Evolutionary conservation across 2,329 filamentous ascomycete species (phyloP).

Genomic region (Xylaria sp.): DNA sequence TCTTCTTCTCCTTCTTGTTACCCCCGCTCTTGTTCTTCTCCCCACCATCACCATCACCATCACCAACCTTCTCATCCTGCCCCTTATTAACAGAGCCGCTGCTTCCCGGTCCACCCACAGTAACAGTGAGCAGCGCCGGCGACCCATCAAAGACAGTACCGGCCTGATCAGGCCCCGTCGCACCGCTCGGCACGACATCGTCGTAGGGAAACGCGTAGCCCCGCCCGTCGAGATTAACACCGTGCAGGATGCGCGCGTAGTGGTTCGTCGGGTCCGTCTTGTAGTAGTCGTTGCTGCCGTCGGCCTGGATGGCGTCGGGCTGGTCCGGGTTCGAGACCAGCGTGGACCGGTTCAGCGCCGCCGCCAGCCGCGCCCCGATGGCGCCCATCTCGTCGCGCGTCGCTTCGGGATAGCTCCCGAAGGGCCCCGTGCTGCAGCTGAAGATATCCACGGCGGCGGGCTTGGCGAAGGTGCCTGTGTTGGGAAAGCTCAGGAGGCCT

Average conservation of each 20-base stretch:
- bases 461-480: conserved; percentile 56
- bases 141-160: conserved; percentile 69
- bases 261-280: conserved; percentile 71
- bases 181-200: conserved; percentile 69
- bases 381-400: conserved; percentile 64
- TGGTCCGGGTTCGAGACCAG: conserved; percentile 65
- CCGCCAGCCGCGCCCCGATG: conserved; percentile 78
- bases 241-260: conserved; percentile 73
- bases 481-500: conserved; percentile 55
- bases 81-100: conserved; percentile 14
- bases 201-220: conserved; percentile 80
- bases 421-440: conserved; percentile 61
- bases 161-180: conserved; percentile 64
- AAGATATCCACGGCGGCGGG: conserved; percentile 56
- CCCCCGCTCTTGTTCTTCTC: conserved; percentile 24
- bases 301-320: conserved; percentile 60
- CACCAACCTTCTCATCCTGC: conserved; percentile 8
- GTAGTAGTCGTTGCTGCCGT: conserved; percentile 72
- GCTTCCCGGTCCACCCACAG: conserved; percentile 59
- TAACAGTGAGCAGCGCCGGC: conserved; percentile 66
- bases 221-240: conserved; percentile 65
- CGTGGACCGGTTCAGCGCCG: conserved; percentile 80
- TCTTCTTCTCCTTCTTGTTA: conserved; percentile 36
- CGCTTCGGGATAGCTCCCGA: conserved; percentile 56
- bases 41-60: conserved; percentile 35